Base-by-base conservation (phyloP, 2,329 filamentous ascomycete species). In the Paecilomyces dactylethromorphus region DNA sequence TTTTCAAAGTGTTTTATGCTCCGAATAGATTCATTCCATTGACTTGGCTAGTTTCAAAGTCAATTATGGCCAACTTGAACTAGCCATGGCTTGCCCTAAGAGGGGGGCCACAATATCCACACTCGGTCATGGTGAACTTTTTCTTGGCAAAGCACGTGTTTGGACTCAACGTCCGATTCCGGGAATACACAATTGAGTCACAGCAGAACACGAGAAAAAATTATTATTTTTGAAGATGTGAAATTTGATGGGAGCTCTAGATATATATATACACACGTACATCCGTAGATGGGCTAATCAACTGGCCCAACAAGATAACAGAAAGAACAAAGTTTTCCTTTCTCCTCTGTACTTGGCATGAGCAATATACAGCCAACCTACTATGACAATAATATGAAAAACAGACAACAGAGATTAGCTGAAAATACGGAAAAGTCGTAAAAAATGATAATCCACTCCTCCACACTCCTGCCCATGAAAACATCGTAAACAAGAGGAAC, bases 291-390 rank as follows among this genome's bases (percentile, higher is more conserved):
- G 39, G 18, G 39, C 39, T 45, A 45, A 45, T 45, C 15, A 18
- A 45, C 39, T 8, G 39, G 26, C 18, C 3, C 39, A 49, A 49
- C 22, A 56, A 33, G 35, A 56, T 39, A 24, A 45, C 21, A 29
- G 32, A 12, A 52, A 15, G 55, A 52, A 57, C n/a, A 33, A 32
- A 29, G 60, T 59, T 56, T 53, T 62, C 60, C 57, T 62, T 69
- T 64, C 65, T 69, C 68, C 69, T 69, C 59, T 66, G 39, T 21
- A 45, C 39, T 45, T 45, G 65, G 64, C 66, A 69, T 63, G 67
- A 66, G 67, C 63, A 67, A 66, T 54, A 63, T 57, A 15, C 51
- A 64, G 62, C 61, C 65, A 62, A 63, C 64, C 59, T 63, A 66
- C 63, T 64, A 63, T 61, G 58, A 62, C 55, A 50, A 60, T 59